Evolutionary conservation across 345 rosid genomes (phyloP).

Genomic region (Barbarea vulgaris): DNA sequence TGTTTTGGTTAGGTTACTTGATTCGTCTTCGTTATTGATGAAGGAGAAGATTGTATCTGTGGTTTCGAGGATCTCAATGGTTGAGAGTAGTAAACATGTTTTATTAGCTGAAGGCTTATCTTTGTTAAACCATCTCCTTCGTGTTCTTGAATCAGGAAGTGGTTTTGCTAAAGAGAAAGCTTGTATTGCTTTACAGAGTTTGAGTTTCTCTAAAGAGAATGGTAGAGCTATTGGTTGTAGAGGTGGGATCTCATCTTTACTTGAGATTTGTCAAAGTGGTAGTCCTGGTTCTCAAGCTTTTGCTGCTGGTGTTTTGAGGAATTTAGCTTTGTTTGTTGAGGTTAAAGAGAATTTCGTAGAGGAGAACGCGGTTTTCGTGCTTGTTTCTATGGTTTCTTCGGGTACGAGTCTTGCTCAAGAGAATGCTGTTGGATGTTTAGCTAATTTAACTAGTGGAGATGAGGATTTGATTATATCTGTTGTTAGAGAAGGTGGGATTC

Average conservation of each 20-base stretch:
- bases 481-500: slow-evolving; percentile 69
- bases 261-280: slow-evolving; percentile 81
- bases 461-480: slow-evolving; percentile 59
- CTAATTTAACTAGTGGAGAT: slow-evolving; percentile 61
- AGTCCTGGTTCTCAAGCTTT: slow-evolving; percentile 84
- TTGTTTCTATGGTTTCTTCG: slow-evolving; percentile 60
- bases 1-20: slow-evolving; percentile 67
- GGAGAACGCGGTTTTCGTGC: slow-evolving; percentile 65
- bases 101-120: slow-evolving; percentile 74
- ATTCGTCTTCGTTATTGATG: slow-evolving; percentile 58
- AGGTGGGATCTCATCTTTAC: slow-evolving; percentile 81
- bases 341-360: slow-evolving; percentile 71
- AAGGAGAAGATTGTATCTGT: slow-evolving; percentile 78
- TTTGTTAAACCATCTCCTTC: slow-evolving; percentile 72
- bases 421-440: slow-evolving; percentile 75
- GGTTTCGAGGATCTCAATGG: slow-evolving; percentile 67
- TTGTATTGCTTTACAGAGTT: slow-evolving; percentile 74
- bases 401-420: slow-evolving; percentile 83
- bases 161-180: slow-evolving; percentile 85
- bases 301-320: slow-evolving; percentile 84
- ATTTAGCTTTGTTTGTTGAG: slow-evolving; percentile 61
- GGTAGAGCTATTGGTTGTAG: slow-evolving; percentile 83
- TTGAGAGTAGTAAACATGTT: slow-evolving; percentile 80
- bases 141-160: slow-evolving; percentile 85
- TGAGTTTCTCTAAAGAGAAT: slow-evolving; percentile 73